Percentiles rank a stretch among this genome's conserved stretches.
Conservation (phyloP, 225 moss, liverwort and hornwort genomes). For the Antitrichia curtipendula region DNA sequence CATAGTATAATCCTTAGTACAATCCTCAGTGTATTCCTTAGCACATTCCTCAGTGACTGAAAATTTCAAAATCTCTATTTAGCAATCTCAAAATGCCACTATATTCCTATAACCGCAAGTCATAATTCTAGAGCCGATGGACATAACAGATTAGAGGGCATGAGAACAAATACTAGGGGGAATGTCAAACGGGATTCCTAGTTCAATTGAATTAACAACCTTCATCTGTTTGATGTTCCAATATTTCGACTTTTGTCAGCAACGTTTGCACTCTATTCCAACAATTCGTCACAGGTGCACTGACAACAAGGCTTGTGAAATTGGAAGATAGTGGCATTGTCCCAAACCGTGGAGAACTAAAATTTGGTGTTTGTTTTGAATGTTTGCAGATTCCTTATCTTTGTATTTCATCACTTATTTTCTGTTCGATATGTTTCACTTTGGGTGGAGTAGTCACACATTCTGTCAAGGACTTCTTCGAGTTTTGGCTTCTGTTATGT, state of each 20-base stretch:
- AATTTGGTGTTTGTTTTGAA: not conserved
- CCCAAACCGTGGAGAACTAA: not conserved
- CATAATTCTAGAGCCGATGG: not conserved
- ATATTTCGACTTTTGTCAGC: not conserved
- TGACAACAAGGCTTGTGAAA: not conserved
- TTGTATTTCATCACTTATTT: conserved; percentile 67
- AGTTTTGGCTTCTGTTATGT: conserved; percentile 77
- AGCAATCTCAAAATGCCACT: not conserved
- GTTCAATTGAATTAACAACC: not conserved
- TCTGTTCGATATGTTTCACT: conserved; percentile 62
- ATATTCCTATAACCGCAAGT: too few relatives aligned
- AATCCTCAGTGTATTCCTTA: not conserved
- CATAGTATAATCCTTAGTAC: not conserved
- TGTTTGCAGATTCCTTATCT: conserved; percentile 70
- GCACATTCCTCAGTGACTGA: not conserved
- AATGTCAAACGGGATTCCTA: not conserved
- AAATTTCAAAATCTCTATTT: not conserved
- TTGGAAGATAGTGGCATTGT: not conserved
- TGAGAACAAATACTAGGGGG: not conserved
- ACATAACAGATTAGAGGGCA: not conserved
- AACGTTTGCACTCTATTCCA: not conserved
- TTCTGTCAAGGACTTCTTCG: conserved; percentile 34
- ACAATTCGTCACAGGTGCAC: not conserved
- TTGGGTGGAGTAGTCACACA: conserved; percentile 69
- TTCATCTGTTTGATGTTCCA: not conserved